A percentile compares a stretch with the other conserved stretches of the same genome.
phyloP scores from a whole-genome alignment of 768 basidiomycete genomes.

The Tulasnella sp. region DNA sequence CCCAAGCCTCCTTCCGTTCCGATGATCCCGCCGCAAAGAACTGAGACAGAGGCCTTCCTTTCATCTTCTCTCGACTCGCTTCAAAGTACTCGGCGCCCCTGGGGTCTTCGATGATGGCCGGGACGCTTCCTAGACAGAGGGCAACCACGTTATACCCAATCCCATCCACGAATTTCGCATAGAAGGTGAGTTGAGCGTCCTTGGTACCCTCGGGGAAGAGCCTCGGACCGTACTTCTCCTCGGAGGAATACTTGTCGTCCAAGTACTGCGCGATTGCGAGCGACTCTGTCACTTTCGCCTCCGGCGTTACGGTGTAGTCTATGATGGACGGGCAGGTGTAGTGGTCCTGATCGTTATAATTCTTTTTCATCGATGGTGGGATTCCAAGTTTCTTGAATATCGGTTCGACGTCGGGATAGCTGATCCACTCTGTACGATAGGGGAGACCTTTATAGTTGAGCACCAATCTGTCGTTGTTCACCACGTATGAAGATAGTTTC shows the following conservation, averaged over 20 bases:
- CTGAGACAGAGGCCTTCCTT: neutral
- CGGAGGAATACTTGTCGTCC: conserved; percentile 48
- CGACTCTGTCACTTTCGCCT: conserved; percentile 38
- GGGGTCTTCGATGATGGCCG: neutral
- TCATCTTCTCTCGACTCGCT: neutral
- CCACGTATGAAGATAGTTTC: too few species aligned
- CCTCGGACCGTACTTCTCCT: conserved; percentile 37
- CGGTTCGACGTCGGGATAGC: conserved; percentile 56
- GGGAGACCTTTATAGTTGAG: conserved; percentile 64
- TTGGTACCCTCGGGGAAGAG: conserved; percentile 62
- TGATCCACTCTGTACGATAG: conserved; percentile 60
- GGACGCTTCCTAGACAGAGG: conserved; percentile 57
- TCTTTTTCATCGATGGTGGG: conserved; percentile 13
- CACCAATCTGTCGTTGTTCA: conserved; percentile 39
- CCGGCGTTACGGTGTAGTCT: conserved; percentile 22
- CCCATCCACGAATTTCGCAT: conserved; percentile 37
- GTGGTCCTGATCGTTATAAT: conserved; percentile 24
- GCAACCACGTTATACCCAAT: neutral
- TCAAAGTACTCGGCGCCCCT: conserved; percentile 1
- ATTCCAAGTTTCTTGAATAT: conserved; percentile 30
- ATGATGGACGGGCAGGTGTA: conserved; percentile 64
- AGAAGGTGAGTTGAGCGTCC: conserved; percentile 54
- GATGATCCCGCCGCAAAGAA: neutral
- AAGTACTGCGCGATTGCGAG: conserved; percentile 63
- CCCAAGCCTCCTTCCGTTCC: conserved; percentile 6